Percentiles rank a stretch among this genome's conserved stretches.
Conservation (phyloP, 306 rosid genomes). For the Quercus dentata region DNA sequence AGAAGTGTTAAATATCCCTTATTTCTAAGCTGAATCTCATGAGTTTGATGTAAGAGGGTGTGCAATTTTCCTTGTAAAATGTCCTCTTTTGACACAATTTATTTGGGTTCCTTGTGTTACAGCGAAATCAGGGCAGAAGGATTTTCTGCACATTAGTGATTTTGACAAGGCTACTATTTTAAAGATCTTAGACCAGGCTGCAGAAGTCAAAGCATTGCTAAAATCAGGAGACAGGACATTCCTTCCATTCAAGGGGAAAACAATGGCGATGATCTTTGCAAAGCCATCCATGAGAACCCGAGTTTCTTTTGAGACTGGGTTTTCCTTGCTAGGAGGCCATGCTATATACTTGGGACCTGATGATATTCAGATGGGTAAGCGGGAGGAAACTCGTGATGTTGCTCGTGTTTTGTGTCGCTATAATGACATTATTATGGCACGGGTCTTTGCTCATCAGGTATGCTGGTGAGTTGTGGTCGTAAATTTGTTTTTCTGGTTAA, state of each 20-base stretch:
- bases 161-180: conserved; percentile 70
- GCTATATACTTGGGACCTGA: conserved; percentile 88
- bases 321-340: conserved; percentile 84
- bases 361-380: conserved; percentile 96
- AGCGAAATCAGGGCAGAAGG: conserved; percentile 58
- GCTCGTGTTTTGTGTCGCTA: conserved; percentile 88
- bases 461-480: conserved; percentile 46
- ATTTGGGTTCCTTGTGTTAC: conserved; percentile 3
- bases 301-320: conserved; percentile 95
- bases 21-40: not conserved
- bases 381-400: conserved; percentile 93
- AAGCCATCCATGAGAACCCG: conserved; percentile 97
- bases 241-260: conserved; percentile 84
- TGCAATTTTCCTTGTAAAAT: not conserved
- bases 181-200: conserved; percentile 77
- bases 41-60: not conserved
- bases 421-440: conserved; percentile 92
- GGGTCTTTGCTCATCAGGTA: conserved; percentile 97
- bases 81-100: not conserved
- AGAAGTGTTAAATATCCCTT: not conserved
- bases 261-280: conserved; percentile 95
- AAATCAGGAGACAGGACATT: conserved; percentile 83
- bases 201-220: conserved; percentile 72
- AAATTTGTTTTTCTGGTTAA: not conserved
- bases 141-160: conserved; percentile 81